phyloP scores from a whole-genome alignment of 1,284 basidiomycete genomes.

The Afroboletus lepidellus region DNA sequence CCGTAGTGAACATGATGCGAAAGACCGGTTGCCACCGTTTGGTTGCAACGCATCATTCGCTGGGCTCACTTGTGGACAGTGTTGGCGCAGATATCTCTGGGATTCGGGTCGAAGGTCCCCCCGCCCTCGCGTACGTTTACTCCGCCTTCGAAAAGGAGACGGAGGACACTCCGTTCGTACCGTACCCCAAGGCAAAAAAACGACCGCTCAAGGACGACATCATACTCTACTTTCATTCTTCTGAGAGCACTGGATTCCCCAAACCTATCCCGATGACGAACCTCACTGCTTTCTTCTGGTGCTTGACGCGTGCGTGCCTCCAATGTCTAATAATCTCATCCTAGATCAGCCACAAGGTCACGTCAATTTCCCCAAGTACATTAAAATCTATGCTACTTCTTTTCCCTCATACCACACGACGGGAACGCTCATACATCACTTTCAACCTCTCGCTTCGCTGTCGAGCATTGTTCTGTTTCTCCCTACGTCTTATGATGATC shows the following conservation, averaged over 20 bases:
- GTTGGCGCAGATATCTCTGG: constrained; percentile 26
- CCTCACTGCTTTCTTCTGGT: constrained; percentile 16
- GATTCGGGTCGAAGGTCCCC: constrained; percentile 33
- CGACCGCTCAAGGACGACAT: constrained; percentile 1
- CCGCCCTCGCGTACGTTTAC: constrained; percentile 30
- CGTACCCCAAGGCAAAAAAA: constrained; percentile 22
- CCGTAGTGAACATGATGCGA: constrained; percentile 34
- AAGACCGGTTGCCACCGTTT: constrained; percentile 33
- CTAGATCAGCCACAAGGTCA: constrained; percentile 13
- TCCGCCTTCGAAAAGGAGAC: constrained; percentile 35
- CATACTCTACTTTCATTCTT: constrained; percentile 26
- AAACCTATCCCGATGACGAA: constrained; percentile 31
- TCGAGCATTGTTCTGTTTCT: constrained; percentile 14
- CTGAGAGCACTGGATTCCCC: constrained; percentile 31
- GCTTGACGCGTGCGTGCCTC: constrained; percentile 10
- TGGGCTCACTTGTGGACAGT: constrained; percentile 26
- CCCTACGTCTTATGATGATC: constrained; percentile 18
- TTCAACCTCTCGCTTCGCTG: constrained; percentile 15
- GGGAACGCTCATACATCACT: constrained; percentile 18
- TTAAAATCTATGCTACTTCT: constrained; percentile 1
- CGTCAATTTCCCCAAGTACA: neutral
- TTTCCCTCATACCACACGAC: constrained; percentile 25
- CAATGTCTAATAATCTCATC: neutral
- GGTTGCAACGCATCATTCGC: constrained; percentile 30
- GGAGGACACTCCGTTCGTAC: constrained; percentile 24